These are phyloP conservation scores for Termitomyces sp. DNA, from an alignment of 768 basidiomycete genomes.

Conservation along the genomic window DNA sequence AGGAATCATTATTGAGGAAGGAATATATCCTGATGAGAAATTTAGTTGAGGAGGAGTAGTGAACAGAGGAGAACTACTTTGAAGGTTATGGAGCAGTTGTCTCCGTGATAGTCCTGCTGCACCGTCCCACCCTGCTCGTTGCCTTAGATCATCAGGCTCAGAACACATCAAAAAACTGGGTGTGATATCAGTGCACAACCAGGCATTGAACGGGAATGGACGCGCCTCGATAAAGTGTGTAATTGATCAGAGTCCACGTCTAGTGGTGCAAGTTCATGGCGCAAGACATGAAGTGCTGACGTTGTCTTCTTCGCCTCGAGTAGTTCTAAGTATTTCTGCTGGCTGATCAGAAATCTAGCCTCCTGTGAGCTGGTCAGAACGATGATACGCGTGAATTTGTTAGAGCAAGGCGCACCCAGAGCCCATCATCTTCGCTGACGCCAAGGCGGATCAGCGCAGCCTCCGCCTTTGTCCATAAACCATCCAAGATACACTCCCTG, in stretches of 20 bases:
- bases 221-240: constrained; percentile 83
- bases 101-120: constrained; percentile 74
- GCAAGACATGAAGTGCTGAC: constrained; percentile 77
- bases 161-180: constrained; percentile 89
- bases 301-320: constrained; percentile 79
- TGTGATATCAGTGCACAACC: constrained; percentile 4
- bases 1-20: constrained; percentile 90
- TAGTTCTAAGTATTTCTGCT: constrained; percentile 95
- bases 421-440: constrained; percentile 58
- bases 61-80: constrained; percentile 48
- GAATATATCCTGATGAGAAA: constrained; percentile 65
- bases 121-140: constrained; percentile 86
- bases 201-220: constrained; percentile 7
- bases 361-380: constrained; percentile 38
- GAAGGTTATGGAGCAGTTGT: constrained; percentile 70
- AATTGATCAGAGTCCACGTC: constrained; percentile 76
- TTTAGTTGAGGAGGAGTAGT: constrained; percentile 3
- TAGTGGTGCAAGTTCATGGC: constrained; percentile 83
- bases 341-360: constrained; percentile 81
- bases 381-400: not conserved
- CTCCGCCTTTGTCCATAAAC: constrained; percentile 78
- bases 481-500: constrained; percentile 72
- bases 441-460: constrained; percentile 62
- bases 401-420: constrained; percentile 49
- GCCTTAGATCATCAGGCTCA: constrained; percentile 75